Conservation (phyloP, 768 basidiomycete genomes). For the Kwoniella bestiolae region DNA sequence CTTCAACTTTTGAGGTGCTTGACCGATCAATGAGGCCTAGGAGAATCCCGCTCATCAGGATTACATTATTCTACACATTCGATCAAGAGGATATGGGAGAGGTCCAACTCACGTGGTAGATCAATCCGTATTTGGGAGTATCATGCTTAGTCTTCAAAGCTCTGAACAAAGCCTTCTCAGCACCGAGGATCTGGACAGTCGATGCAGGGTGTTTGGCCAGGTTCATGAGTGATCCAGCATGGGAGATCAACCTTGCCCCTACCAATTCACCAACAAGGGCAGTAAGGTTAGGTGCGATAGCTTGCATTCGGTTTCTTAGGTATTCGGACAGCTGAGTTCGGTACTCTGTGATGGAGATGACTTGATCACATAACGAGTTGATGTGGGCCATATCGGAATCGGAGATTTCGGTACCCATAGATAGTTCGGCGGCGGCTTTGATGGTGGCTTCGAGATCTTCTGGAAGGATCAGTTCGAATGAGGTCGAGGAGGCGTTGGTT, state of each 20-base stretch:
- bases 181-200: conserved; percentile 62
- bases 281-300: conserved; percentile 96
- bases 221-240: conserved; percentile 60
- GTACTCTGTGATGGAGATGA: conserved; percentile 94
- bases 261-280: conserved; percentile 78
- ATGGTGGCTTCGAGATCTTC: conserved; percentile 95
- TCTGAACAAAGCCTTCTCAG: conserved; percentile 62
- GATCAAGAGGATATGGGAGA: not conserved
- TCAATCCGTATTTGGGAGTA: conserved; percentile 89
- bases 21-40: conserved; percentile 91
- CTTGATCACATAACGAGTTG: conserved; percentile 94
- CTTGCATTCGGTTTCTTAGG: conserved; percentile 95
- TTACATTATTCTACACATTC: no score
- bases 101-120: conserved; percentile 77
- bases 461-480: conserved; percentile 86
- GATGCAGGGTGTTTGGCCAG: conserved; percentile 62
- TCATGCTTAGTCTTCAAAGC: conserved; percentile 63
- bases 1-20: conserved; percentile 96
- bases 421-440: conserved; percentile 94
- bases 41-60: no score
- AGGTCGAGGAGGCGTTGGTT: conserved; percentile 83
- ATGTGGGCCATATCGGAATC: conserved; percentile 97
- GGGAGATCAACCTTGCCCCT: conserved; percentile 72
- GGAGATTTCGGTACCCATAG: conserved; percentile 99
- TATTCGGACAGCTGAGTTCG: conserved; percentile 94